phyloP scores from a whole-genome alignment of 202 grass and related monocot species.

The Panicum hallii region DNA sequence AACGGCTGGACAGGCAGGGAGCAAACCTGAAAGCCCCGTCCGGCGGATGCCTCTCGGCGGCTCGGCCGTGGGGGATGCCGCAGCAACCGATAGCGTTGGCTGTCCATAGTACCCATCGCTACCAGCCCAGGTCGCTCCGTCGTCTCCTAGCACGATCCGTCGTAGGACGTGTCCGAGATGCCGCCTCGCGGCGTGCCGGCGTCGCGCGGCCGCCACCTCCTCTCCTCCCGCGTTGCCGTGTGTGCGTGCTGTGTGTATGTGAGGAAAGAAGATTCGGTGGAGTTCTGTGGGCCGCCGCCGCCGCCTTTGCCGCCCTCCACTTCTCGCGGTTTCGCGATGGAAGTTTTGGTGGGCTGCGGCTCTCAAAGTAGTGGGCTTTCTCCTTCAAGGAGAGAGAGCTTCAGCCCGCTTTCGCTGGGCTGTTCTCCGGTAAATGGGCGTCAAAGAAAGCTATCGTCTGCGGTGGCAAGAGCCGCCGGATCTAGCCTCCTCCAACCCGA shows the following conservation, averaged over 20 bases:
- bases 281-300: background rate
- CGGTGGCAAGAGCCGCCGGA: too few relatives aligned
- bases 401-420: too few relatives aligned
- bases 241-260: too few relatives aligned
- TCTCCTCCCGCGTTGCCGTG: background rate
- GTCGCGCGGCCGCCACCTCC: background rate
- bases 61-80: background rate
- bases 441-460: too few relatives aligned
- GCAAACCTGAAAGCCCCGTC: background rate
- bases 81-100: background rate
- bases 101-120: background rate
- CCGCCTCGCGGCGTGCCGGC: background rate
- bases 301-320: background rate
- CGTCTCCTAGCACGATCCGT: background rate
- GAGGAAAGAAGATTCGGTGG: background rate
- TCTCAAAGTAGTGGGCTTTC: background rate
- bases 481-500: too few relatives aligned
- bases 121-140: background rate
- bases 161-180: background rate
- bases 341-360: background rate
- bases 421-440: background rate
- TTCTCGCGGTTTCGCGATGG: too few relatives aligned
- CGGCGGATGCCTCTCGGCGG: background rate
- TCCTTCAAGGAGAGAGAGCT: too few relatives aligned
- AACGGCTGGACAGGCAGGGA: background rate